Percentiles rank a stretch among this genome's conserved stretches.
These are phyloP conservation scores for Alectoria sarmentosa DNA, from an alignment of 495 filamentous ascomycete species.

Conservation along the genomic window DNA sequence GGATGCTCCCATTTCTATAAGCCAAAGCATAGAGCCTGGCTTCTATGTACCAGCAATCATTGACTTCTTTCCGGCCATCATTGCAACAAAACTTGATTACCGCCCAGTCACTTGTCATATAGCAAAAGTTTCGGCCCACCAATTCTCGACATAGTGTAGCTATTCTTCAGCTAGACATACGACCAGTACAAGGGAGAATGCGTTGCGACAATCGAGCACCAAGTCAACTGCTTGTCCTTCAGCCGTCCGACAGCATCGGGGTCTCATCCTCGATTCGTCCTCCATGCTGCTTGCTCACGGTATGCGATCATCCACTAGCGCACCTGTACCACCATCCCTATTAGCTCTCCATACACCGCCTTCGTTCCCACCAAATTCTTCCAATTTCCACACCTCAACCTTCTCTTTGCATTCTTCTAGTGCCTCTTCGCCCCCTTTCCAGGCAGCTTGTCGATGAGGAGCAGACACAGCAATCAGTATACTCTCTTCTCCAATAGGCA, in stretches of 20 bases:
- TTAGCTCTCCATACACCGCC: constrained; percentile 85
- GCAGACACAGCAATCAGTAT: constrained; percentile 84
- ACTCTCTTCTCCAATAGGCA: constrained; percentile 84
- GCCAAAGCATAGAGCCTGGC: background rate
- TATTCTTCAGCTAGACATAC: too few relatives aligned
- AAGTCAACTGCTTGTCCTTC: too few relatives aligned
- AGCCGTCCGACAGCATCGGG: too few relatives aligned
- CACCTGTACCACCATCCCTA: constrained; percentile 59
- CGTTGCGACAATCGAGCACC: too few relatives aligned
- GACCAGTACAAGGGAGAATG: too few relatives aligned
- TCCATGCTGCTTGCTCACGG: too few relatives aligned
- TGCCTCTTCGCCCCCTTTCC: constrained; percentile 83
- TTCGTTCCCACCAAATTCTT: constrained; percentile 77
- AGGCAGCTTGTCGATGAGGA: constrained; percentile 81
- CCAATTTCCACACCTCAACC: constrained; percentile 93
- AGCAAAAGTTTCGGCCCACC: background rate
- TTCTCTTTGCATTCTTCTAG: constrained; percentile 78
- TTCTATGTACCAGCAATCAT: background rate
- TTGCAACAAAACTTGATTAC: background rate
- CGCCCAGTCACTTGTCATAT: background rate
- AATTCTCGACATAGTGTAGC: too few relatives aligned
- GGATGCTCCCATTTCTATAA: background rate
- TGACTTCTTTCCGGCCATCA: background rate
- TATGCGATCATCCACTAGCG: background rate
- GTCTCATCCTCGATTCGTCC: too few relatives aligned